phyloP scores from a whole-genome alignment of 768 basidiomycete species.

The Mycena pura region DNA sequence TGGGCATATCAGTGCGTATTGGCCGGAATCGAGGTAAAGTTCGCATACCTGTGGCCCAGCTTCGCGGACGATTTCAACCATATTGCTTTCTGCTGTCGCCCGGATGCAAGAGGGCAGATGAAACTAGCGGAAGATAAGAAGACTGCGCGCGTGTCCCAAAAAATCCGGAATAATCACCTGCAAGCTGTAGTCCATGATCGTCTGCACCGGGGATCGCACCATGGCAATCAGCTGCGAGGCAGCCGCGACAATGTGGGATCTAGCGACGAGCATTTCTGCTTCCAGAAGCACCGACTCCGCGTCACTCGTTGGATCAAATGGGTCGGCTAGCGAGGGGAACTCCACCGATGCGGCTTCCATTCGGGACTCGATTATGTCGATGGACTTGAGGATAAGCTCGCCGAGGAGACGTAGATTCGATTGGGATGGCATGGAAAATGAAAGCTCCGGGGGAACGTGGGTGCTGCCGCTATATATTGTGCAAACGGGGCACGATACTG shows the following conservation, averaged over 20 bases:
- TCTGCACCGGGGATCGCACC: constrained; percentile 26
- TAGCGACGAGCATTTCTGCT: constrained; percentile 15
- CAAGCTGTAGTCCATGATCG: constrained; percentile 17
- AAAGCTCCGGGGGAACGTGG: too few species aligned
- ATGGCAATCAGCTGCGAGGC: constrained; percentile 32
- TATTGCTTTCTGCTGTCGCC: constrained; percentile 26
- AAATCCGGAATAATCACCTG: not conserved
- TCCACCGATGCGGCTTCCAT: not conserved
- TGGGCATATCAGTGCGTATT: constrained; percentile 11
- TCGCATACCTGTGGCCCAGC: constrained; percentile 40
- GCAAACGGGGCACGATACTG: not conserved
- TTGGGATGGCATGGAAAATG: not conserved
- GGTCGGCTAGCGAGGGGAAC: not conserved
- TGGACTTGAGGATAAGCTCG: not conserved
- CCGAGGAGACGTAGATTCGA: constrained; percentile 18
- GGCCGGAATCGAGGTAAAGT: not conserved
- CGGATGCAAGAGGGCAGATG: constrained; percentile 17
- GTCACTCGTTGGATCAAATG: not conserved
- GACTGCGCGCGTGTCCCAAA: too few species aligned
- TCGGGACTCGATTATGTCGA: constrained; percentile 8
- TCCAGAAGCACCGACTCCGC: constrained; percentile 8
- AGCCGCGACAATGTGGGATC: constrained; percentile 27
- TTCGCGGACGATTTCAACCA: constrained; percentile 40
- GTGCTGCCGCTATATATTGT: not conserved
- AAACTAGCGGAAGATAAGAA: not conserved